Evolutionary conservation across 164 flowering plant species (phyloP).

Genomic region (Annona squamosa): DNA sequence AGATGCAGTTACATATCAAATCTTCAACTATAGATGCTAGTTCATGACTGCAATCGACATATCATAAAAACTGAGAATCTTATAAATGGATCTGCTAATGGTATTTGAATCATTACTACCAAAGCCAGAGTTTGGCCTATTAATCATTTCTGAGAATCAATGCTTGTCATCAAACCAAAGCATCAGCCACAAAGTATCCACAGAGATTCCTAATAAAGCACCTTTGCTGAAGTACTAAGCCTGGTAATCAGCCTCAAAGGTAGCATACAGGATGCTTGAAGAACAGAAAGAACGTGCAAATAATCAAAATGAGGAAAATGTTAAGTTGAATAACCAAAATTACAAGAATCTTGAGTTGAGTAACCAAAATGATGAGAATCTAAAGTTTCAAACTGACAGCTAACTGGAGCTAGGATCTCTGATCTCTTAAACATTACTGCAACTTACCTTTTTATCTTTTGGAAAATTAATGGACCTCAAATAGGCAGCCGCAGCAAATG

Average conservation of each 20-base stretch:
- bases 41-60: too few species aligned
- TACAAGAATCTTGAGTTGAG: not conserved
- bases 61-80: too few species aligned
- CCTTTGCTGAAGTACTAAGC: too few species aligned
- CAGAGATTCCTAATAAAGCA: too few species aligned
- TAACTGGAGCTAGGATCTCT: not conserved
- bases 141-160: too few species aligned
- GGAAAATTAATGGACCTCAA: conserved; percentile 87
- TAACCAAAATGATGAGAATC: not conserved
- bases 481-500: conserved; percentile 98
- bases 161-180: too few species aligned
- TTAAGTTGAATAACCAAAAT: not conserved
- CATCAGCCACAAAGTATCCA: too few species aligned
- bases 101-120: too few species aligned
- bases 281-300: not conserved
- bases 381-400: not conserved
- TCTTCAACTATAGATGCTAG: too few species aligned
- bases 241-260: not conserved
- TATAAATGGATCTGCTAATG: too few species aligned
- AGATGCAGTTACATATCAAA: too few species aligned
- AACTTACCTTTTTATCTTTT: conserved; percentile 79
- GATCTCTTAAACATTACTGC: not conserved
- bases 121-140: too few species aligned
- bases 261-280: not conserved
- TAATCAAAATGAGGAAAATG: not conserved